Conservation (phyloP, 2,329 filamentous ascomycete genomes). For the Microsporum audouinii region DNA sequence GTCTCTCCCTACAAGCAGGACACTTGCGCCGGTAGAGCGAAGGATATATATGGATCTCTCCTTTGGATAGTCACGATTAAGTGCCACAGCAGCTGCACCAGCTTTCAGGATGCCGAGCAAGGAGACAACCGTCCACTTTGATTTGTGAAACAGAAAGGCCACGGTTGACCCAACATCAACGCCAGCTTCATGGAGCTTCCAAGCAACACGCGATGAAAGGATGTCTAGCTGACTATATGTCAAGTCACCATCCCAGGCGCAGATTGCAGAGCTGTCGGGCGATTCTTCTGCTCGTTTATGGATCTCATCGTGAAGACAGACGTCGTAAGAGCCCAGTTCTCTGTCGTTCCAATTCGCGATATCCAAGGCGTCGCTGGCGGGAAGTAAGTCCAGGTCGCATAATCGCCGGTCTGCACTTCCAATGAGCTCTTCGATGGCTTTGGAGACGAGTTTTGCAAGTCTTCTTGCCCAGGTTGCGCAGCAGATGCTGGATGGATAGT, state of each 20-base stretch:
- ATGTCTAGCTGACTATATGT: slow-evolving; percentile 28
- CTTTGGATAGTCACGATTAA: slow-evolving; percentile 3
- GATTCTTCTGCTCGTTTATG: slow-evolving; percentile 16
- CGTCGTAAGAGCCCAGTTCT: neutral
- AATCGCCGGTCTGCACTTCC: neutral
- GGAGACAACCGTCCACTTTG: slow-evolving; percentile 10
- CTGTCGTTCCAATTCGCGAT: neutral
- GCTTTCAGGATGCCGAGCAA: slow-evolving; percentile 12
- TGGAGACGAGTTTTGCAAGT: neutral
- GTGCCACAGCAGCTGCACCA: slow-evolving; percentile 11
- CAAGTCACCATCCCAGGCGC: slow-evolving; percentile 25
- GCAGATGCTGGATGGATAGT: neutral
- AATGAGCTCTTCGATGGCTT: neutral
- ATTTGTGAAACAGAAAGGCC: slow-evolving; percentile 14
- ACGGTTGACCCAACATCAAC: slow-evolving; percentile 24
- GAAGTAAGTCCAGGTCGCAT: neutral
- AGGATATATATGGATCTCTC: slow-evolving; percentile 5
- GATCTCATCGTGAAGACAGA: slow-evolving; percentile 22
- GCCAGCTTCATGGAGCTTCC: slow-evolving; percentile 23
- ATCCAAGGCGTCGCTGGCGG: neutral
- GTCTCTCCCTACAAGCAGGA: slow-evolving; percentile 8
- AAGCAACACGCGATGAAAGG: slow-evolving; percentile 29
- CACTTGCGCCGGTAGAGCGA: neutral
- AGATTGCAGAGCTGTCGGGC: slow-evolving; percentile 16
- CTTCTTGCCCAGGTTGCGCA: neutral